Base-by-base conservation (phyloP, 306 rosid species). In the Acmispon strigosus region DNA sequence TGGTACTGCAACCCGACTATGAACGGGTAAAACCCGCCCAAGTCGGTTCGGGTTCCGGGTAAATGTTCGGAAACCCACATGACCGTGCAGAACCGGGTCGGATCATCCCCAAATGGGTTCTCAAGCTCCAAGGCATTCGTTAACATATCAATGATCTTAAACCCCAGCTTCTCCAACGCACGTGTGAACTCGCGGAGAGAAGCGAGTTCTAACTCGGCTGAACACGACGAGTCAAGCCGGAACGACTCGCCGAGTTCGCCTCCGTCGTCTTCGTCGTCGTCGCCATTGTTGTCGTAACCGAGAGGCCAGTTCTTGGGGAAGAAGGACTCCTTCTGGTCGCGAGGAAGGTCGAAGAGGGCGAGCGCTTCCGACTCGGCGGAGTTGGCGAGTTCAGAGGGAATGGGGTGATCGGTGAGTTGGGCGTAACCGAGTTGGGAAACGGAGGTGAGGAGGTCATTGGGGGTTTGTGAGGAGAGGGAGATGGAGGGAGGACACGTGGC, bases 321-420 rank as follows among this genome's bases (percentile, higher is more conserved):
- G 5, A 9, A 34, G 2, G 89, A 39, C 11, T 84, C 81, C 45
- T 88, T 90, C 45, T 77, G 52, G 24, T 78, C 85, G 4, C 37
- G 62, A 0, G 91, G 60, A 6, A 88, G 96, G 41, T 86, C 62
- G 56, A 92, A 88, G 62, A 92, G 83, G 0, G 86, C 65, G 18
- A 86, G 80, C 15, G 96, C 73, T 63, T 92, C 96, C 0, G 83
- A 84, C 83, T 86, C 96, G 57, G 98, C 96, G n/a, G 87, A 85
- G 81, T 44, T 56, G 10, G 88, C 96, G 77, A 90, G 89, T 39
- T 76, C 64, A 41, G 89, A 62, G 4, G 91, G 67, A 50, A 90
- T 11, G 0, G 82, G 62, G 72, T 90, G 96, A 73, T 69, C 51
- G 24, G 83, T 75, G 87, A 92, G 85, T 77, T 92, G 96, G 69